A percentile compares a stretch with the other conserved stretches of the same genome.
Conservation (phyloP, 768 basidiomycete genomes). For the Naganishia vaughanmartiniae region DNA sequence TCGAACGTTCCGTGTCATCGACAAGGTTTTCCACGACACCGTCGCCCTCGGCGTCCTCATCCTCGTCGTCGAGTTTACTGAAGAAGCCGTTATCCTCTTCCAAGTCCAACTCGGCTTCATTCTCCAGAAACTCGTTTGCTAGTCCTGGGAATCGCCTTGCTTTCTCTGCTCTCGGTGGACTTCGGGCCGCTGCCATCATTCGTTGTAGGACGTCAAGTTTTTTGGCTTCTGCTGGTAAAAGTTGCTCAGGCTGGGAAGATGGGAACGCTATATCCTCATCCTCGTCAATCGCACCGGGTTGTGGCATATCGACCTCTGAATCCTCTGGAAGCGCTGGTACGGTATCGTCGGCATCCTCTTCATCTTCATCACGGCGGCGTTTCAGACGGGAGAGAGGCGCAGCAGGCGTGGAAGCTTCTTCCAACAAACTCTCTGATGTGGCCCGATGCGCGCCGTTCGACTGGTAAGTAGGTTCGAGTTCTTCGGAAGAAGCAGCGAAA, state of each 20-base stretch:
- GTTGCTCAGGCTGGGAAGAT: constrained; percentile 15
- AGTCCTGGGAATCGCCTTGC: not conserved
- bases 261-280: constrained; percentile 16
- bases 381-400: constrained; percentile 10
- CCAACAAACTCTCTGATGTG: not conserved
- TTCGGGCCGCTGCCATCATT: constrained; percentile 23
- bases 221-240: not conserved
- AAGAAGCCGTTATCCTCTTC: constrained; percentile 20
- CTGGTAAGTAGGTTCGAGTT: constrained; percentile 15
- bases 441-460: not conserved
- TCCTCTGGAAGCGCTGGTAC: not conserved
- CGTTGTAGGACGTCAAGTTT: not conserved
- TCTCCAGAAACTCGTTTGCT: constrained; percentile 17
- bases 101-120: constrained; percentile 16
- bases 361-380: constrained; percentile 10
- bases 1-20: constrained; percentile 14
- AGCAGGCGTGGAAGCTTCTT: constrained; percentile 4
- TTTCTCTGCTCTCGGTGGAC: not conserved
- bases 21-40: constrained; percentile 23
- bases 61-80: constrained; percentile 18
- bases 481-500: not conserved
- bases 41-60: constrained; percentile 21
- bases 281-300: not conserved
- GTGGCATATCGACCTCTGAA: not conserved
- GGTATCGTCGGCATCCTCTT: not conserved